Conservation (phyloP, 2,329 filamentous ascomycete genomes). For the Verruconis gallopava region DNA sequence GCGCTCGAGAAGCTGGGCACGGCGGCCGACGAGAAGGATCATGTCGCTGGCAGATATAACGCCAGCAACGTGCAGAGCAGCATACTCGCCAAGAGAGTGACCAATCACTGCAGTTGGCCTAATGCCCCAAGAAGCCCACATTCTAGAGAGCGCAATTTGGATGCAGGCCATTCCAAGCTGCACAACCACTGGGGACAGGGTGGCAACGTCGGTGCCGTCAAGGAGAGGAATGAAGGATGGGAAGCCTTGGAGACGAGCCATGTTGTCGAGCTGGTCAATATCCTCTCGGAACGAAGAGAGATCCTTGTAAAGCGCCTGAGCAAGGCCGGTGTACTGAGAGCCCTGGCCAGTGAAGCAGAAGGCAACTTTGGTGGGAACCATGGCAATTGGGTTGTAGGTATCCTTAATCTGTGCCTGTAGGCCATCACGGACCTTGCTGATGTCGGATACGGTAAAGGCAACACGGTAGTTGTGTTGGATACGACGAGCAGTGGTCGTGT, state of each 20-base stretch:
- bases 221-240: conserved; percentile 38
- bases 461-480: conserved; percentile 42
- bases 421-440: conserved; percentile 32
- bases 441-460: conserved; percentile 33
- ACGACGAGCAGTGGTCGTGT: conserved; percentile 39
- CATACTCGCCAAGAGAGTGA: conserved; percentile 59
- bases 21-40: conserved; percentile 56
- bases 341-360: conserved; percentile 42
- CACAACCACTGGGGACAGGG: conserved; percentile 38
- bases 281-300: conserved; percentile 35
- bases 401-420: conserved; percentile 37
- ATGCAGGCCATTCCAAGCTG: conserved; percentile 41
- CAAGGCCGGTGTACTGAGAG: conserved; percentile 39
- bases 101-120: conserved; percentile 40
- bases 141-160: conserved; percentile 38
- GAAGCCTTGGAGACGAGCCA: conserved; percentile 32
- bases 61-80: conserved; percentile 56
- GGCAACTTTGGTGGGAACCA: conserved; percentile 37
- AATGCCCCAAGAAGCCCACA: conserved; percentile 42
- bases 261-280: conserved; percentile 36
- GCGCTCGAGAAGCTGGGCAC: conserved; percentile 51
- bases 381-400: conserved; percentile 38
- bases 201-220: conserved; percentile 35
- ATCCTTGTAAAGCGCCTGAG: conserved; percentile 37
- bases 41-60: conserved; percentile 59